Conservation (phyloP, 768 basidiomycete species). For the Clavaria fumosa region DNA sequence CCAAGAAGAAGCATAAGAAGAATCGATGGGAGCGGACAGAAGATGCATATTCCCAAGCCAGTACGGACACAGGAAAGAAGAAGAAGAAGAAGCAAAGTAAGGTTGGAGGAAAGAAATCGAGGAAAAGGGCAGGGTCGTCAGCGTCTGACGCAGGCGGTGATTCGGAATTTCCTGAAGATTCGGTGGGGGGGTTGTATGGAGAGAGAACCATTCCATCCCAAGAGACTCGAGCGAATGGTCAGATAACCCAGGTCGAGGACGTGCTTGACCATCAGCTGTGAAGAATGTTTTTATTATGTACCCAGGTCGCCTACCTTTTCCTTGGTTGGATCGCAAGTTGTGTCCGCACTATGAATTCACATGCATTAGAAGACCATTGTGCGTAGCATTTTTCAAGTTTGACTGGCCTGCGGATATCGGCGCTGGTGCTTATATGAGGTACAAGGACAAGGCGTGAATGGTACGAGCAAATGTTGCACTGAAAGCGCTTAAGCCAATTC, state of each 20-base stretch:
- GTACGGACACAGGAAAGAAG: conserved; percentile 48
- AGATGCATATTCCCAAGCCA: conserved; percentile 49
- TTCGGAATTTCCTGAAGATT: conserved; percentile 53
- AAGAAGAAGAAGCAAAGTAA: conserved; percentile 38
- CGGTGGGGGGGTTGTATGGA: conserved; percentile 55
- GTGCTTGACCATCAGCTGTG: conserved; percentile 57
- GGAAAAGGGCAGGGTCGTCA: conserved; percentile 23
- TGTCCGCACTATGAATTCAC: no score
- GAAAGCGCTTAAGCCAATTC: no score
- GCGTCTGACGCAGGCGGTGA: conserved; percentile 23
- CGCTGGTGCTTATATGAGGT: no score
- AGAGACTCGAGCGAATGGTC: conserved; percentile 8
- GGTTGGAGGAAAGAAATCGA: no score
- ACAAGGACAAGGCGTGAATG: no score
- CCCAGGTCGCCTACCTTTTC: no score
- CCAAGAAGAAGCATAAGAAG: conserved; percentile 69
- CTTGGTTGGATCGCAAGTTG: no score
- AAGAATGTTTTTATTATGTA: no score
- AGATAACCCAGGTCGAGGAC: conserved; percentile 26
- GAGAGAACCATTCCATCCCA: conserved; percentile 13
- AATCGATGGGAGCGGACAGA: conserved; percentile 80
- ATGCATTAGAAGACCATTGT: no score
- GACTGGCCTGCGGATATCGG: no score
- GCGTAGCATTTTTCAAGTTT: no score
- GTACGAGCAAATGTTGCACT: no score